Evolutionary conservation across 1,139 yeast genomes (phyloP).

Genomic region (Sugiyamaella japonica): DNA sequence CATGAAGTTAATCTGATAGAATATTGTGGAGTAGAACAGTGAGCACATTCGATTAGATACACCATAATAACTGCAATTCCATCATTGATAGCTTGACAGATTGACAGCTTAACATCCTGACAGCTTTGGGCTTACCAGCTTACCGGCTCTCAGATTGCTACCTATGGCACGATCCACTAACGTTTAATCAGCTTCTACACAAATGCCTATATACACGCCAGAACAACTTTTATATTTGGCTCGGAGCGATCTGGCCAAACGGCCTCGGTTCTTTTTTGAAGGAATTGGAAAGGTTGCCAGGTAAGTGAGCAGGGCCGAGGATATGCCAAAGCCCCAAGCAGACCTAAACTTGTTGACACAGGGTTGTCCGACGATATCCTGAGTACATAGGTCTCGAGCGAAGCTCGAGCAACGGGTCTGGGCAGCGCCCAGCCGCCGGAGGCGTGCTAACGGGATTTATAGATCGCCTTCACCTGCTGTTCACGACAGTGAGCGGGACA

Average conservation of each 20-base stretch:
- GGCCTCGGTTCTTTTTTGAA: slow-evolving; percentile 33
- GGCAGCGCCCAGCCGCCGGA: too few species aligned
- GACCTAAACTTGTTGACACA: too few species aligned
- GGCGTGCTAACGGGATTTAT: background rate
- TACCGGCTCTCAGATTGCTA: too few species aligned
- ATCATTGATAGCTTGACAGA: too few species aligned
- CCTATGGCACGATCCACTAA: background rate
- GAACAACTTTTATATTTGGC: slow-evolving; percentile 28
- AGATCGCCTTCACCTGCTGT: slow-evolving; percentile 7
- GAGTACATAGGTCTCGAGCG: too few species aligned
- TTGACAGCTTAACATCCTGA: too few species aligned
- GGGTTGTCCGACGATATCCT: background rate
- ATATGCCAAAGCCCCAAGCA: background rate
- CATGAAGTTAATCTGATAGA: too few species aligned
- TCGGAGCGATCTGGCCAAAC: slow-evolving; percentile 26
- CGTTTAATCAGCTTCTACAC: background rate
- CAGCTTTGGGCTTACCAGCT: too few species aligned
- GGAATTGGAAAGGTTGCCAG: slow-evolving; percentile 18
- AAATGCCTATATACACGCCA: slow-evolving; percentile 26
- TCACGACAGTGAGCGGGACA: background rate
- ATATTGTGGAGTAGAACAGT: too few species aligned
- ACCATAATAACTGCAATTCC: too few species aligned
- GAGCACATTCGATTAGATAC: too few species aligned
- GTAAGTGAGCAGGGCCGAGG: slow-evolving; percentile 6
- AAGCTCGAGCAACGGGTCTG: too few species aligned